These are phyloP conservation scores for Angophora floribunda DNA, from an alignment of 345 rosid genomes.

Conservation along the genomic window DNA sequence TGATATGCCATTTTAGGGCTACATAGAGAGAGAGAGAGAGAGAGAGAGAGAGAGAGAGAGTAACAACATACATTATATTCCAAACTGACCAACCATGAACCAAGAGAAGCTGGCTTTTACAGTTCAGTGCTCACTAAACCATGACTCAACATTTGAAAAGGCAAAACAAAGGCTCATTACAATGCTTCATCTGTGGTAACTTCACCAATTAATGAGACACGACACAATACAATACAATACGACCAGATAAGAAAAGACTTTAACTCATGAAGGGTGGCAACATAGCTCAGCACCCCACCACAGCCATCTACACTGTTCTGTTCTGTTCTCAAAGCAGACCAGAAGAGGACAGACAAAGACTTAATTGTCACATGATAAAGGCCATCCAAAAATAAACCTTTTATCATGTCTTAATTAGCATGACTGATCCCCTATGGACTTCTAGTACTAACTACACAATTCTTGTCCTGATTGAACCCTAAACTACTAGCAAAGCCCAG, in stretches of 20 bases:
- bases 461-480: neutral
- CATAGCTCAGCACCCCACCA: neutral
- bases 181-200: neutral
- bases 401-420: neutral
- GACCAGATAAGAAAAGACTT: neutral
- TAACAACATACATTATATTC: neutral
- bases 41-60: neutral
- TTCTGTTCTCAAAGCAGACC: neutral
- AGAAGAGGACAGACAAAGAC: neutral
- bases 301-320: neutral
- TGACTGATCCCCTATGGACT: neutral
- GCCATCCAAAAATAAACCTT: neutral
- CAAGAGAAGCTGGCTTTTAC: neutral
- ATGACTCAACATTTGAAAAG: neutral
- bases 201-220: neutral
- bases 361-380: neutral
- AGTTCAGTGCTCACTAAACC: neutral
- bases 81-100: neutral
- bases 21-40: neutral
- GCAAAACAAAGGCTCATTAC: neutral
- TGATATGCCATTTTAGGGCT: neutral
- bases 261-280: slow-evolving; percentile 9
- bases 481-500: neutral
- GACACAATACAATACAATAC: neutral
- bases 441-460: neutral